These are phyloP conservation scores for Pythium rishiriense DNA, from an alignment of 352 stramenopile genomes.

Conservation along the genomic window DNA sequence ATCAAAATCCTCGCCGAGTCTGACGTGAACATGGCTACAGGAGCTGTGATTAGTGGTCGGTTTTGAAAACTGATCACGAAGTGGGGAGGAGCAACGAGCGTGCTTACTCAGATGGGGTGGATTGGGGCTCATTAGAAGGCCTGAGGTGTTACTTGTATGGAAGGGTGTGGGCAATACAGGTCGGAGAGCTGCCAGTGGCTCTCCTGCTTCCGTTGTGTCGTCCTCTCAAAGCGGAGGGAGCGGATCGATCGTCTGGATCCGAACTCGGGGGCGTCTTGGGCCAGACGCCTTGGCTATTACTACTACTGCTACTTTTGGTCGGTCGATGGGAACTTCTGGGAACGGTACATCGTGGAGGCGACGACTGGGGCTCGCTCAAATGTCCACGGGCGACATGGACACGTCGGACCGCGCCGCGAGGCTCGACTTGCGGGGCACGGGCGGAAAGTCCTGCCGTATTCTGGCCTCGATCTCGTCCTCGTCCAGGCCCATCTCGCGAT, in stretches of 20 bases:
- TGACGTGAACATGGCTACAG: slow-evolving; percentile 24
- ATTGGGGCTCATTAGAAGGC: no score
- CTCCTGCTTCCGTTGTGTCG: not conserved
- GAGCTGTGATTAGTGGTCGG: no score
- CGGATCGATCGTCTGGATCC: not conserved
- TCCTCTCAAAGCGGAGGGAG: not conserved
- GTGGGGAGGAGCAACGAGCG: no score
- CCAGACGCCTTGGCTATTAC: not conserved
- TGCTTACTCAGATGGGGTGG: no score
- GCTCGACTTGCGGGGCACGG: slow-evolving; percentile 42
- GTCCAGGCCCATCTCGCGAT: slow-evolving; percentile 49
- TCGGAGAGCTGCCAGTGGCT: not conserved
- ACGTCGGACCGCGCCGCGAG: slow-evolving; percentile 28
- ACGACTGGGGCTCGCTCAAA: not conserved
- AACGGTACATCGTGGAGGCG: no score
- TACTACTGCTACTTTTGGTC: slow-evolving; percentile 7
- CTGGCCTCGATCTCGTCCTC: slow-evolving; percentile 70
- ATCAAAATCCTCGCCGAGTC: slow-evolving; percentile 5
- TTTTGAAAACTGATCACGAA: no score
- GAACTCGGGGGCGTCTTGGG: not conserved
- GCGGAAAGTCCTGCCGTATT: slow-evolving; percentile 67
- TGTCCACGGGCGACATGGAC: slow-evolving; percentile 19
- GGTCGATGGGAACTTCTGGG: not conserved
- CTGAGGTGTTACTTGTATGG: no score
- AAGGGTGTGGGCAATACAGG: not conserved